Conservation (phyloP, 225 moss, liverwort and hornwort genomes). For the Polytrichum formosum region DNA sequence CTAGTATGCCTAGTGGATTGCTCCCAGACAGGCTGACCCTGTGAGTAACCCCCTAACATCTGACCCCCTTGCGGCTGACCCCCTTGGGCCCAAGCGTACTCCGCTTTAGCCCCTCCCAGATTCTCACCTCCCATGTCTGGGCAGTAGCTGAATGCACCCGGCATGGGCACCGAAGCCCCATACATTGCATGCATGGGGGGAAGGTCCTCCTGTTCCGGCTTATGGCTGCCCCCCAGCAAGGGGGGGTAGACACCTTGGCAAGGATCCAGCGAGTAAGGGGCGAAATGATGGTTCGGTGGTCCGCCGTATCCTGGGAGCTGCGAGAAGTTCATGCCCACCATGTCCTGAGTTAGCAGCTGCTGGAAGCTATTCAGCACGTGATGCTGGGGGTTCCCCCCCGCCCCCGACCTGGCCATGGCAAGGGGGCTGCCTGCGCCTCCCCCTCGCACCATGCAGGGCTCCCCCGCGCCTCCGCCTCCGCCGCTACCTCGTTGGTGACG, state of each 20-base stretch:
- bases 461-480: not conserved
- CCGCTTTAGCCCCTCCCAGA: slow-evolving; percentile 20
- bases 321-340: slow-evolving; percentile 21
- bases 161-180: slow-evolving; percentile 14
- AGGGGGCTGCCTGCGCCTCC: slow-evolving; percentile 7
- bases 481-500: slow-evolving; percentile 19
- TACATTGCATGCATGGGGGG: slow-evolving; percentile 42
- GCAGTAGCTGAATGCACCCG: slow-evolving; percentile 5
- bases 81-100: slow-evolving; percentile 22
- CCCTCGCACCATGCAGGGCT: slow-evolving; percentile 31
- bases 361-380: slow-evolving; percentile 36
- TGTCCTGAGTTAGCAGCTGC: slow-evolving; percentile 39
- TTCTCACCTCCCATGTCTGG: slow-evolving; percentile 11
- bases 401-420: slow-evolving; percentile 10
- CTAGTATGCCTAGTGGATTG: slow-evolving; percentile 9
- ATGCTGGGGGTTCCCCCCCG: not conserved
- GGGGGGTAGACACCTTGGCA: slow-evolving; percentile 11
- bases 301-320: slow-evolving; percentile 30
- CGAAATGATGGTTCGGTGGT: slow-evolving; percentile 8
- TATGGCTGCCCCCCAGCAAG: slow-evolving; percentile 6
- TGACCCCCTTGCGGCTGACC: slow-evolving; percentile 3
- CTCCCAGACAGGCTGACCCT: slow-evolving; percentile 7
- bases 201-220: slow-evolving; percentile 11
- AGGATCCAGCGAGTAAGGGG: slow-evolving; percentile 18
- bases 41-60: not conserved